Evolutionary conservation across 176 grass and related monocot species (phyloP).

Genomic region (Triticum timopheevii): DNA sequence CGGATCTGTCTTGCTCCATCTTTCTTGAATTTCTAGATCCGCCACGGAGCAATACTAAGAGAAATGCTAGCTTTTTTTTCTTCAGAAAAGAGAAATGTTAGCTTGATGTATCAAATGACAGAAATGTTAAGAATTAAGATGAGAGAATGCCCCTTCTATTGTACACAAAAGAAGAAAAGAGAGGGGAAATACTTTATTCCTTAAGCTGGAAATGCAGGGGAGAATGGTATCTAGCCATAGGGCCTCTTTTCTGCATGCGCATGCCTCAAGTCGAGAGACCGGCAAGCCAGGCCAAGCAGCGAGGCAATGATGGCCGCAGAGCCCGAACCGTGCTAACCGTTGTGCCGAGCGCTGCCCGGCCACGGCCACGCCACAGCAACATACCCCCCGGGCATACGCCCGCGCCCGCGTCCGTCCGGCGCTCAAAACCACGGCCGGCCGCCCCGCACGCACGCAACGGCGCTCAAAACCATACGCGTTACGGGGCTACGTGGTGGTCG

Average conservation of each 20-base stretch:
- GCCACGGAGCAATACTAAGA: too few species aligned
- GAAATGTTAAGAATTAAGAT: too few species aligned
- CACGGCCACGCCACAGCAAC: neutral
- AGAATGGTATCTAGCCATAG: neutral
- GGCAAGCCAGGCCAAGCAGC: neutral
- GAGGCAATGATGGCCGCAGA: neutral
- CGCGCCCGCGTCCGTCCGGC: neutral
- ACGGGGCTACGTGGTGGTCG: neutral
- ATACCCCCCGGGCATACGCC: neutral
- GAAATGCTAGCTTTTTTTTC: too few species aligned
- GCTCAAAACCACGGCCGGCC: constrained; percentile 11
- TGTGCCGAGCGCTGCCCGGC: constrained; percentile 5
- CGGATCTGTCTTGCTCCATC: too few species aligned
- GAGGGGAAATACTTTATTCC: too few species aligned
- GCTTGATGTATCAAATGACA: too few species aligned
- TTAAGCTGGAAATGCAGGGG: too few species aligned
- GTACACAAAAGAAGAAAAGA: neutral
- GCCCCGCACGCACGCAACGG: neutral
- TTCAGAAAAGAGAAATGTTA: too few species aligned
- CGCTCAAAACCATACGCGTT: constrained; percentile 27
- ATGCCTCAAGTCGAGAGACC: neutral
- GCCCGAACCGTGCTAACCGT: constrained; percentile 61
- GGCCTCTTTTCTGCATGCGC: neutral
- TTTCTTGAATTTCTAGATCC: too few species aligned
- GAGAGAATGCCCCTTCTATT: neutral